Percentiles rank a stretch among this genome's conserved stretches.
These are phyloP conservation scores for Maudiozyma bulderi DNA, from an alignment of 805 yeast genomes.

Conservation along the genomic window DNA sequence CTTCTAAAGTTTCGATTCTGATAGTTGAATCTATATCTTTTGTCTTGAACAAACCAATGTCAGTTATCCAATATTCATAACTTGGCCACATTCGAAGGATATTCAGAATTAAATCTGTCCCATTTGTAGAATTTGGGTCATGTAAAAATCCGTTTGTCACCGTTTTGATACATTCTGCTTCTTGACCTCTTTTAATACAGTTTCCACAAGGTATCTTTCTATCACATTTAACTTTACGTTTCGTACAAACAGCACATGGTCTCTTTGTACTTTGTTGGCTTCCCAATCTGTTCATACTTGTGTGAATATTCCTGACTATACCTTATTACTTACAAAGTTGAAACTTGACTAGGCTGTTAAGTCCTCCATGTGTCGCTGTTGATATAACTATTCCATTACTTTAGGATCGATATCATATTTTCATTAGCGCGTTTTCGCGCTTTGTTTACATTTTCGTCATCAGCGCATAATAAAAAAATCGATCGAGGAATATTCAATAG, in stretches of 20 bases:
- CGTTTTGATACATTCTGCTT: slow-evolving; percentile 16
- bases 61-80: slow-evolving; percentile 23
- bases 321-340: too few relatives aligned
- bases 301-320: not conserved
- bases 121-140: not conserved
- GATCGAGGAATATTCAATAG: too few relatives aligned
- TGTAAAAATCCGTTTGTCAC: slow-evolving; percentile 1
- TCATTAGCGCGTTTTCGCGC: too few relatives aligned
- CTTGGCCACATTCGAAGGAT: slow-evolving; percentile 20
- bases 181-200: slow-evolving; percentile 23
- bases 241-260: slow-evolving; percentile 20
- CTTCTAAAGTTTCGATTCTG: slow-evolving; percentile 2
- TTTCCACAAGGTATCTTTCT: slow-evolving; percentile 25
- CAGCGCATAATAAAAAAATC: too few relatives aligned
- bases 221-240: slow-evolving; percentile 28
- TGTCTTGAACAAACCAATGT: slow-evolving; percentile 19
- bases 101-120: slow-evolving; percentile 4
- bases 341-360: too few relatives aligned
- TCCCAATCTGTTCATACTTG: not conserved
- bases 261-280: not conserved
- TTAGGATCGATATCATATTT: too few relatives aligned
- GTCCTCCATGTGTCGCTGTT: too few relatives aligned
- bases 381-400: too few relatives aligned
- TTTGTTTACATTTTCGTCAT: too few relatives aligned
- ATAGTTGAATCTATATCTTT: slow-evolving; percentile 4